phyloP scores from a whole-genome alignment of 1,139 yeast genomes.

The Hansenula anomala region DNA sequence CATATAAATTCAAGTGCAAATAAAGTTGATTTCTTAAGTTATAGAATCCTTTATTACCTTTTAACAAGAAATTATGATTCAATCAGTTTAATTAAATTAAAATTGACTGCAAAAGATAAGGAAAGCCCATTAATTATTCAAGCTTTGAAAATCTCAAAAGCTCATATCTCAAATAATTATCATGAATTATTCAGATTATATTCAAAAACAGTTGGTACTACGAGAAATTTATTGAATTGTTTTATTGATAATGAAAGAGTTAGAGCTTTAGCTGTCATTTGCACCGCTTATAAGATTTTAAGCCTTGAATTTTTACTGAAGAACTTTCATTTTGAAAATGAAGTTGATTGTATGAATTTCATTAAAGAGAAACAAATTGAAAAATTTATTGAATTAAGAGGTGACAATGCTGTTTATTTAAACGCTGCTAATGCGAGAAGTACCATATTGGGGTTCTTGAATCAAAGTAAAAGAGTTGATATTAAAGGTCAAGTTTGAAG shows the following conservation, averaged over 20 bases:
- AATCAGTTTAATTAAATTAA: constrained; percentile 27
- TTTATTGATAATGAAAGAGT: constrained; percentile 55
- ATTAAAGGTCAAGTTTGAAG: constrained; percentile 79
- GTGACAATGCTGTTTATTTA: constrained; percentile 26
- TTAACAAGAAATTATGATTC: constrained; percentile 61
- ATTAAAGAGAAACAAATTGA: constrained; percentile 36
- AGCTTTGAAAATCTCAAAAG: constrained; percentile 41
- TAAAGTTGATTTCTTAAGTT: constrained; percentile 64
- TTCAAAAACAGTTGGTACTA: constrained; percentile 29
- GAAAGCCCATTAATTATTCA: constrained; percentile 28
- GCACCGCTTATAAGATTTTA: constrained; percentile 57
- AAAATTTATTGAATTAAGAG: constrained; percentile 31
- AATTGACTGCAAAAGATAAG: constrained; percentile 23
- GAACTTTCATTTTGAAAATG: constrained; percentile 42
- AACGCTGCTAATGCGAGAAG: constrained; percentile 42
- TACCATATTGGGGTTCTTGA: constrained; percentile 38
- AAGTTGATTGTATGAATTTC: constrained; percentile 34
- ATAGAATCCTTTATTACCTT: constrained; percentile 71
- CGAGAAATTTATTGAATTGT: constrained; percentile 37
- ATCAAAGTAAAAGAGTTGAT: constrained; percentile 62
- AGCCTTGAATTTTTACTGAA: constrained; percentile 38
- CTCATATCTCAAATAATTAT: constrained; percentile 44
- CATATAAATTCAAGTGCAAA: constrained; percentile 31
- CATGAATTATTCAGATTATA: constrained; percentile 46
- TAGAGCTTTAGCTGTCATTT: constrained; percentile 52